These are phyloP conservation scores for Arabis hirsuta DNA, from an alignment of 345 rosid species.

Conservation along the genomic window DNA sequence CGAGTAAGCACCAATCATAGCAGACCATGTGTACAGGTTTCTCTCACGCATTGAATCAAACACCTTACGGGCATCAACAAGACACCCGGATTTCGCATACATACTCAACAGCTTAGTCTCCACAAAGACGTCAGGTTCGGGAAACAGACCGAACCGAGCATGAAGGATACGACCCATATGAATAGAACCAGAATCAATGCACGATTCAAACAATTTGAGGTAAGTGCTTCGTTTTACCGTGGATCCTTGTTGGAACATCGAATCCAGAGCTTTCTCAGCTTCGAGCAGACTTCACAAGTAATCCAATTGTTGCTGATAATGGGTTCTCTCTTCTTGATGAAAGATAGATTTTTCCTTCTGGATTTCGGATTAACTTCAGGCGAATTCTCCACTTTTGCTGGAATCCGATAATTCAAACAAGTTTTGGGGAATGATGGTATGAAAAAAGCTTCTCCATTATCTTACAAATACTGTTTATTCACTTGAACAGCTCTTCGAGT, in stretches of 20 bases:
- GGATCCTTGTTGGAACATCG: conserved; percentile 54
- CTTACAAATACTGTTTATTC: background rate
- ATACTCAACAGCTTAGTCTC: conserved; percentile 75
- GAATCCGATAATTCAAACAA: conserved; percentile 44
- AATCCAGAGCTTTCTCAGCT: conserved; percentile 62
- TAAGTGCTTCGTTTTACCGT: conserved; percentile 61
- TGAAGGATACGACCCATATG: conserved; percentile 67
- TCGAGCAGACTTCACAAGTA: conserved; percentile 61
- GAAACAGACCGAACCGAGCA: conserved; percentile 50
- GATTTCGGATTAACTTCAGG: conserved; percentile 44
- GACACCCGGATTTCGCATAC: conserved; percentile 77
- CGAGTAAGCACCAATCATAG: conserved; percentile 82
- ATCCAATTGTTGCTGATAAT: conserved; percentile 51
- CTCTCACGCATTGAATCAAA: conserved; percentile 70
- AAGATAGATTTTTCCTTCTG: conserved; percentile 37
- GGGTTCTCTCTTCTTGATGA: conserved; percentile 37
- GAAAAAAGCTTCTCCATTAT: conserved; percentile 68
- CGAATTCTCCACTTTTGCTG: conserved; percentile 44
- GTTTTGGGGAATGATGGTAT: conserved; percentile 53
- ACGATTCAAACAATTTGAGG: conserved; percentile 60
- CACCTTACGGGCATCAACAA: conserved; percentile 66
- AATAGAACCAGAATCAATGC: conserved; percentile 65
- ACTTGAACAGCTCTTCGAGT: background rate
- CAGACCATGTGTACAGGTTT: conserved; percentile 80
- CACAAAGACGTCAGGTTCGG: conserved; percentile 49